These are phyloP conservation scores for Elongisporangium anandrum DNA, from an alignment of 352 stramenopile genomes.

Conservation along the genomic window DNA sequence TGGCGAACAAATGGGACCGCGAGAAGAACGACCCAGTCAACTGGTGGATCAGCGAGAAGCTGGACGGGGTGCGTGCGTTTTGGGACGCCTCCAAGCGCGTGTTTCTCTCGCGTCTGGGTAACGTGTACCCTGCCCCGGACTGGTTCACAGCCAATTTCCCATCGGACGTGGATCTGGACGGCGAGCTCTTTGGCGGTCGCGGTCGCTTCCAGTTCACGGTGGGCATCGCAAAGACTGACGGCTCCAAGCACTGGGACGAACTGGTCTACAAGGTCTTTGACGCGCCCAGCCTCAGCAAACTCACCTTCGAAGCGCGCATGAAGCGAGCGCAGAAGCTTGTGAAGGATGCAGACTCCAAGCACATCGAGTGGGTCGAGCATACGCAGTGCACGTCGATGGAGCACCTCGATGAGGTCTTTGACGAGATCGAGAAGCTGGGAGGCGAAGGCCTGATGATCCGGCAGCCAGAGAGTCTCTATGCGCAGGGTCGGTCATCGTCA, in stretches of 20 bases:
- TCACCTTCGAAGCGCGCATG: constrained; percentile 65
- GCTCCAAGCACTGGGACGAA: constrained; percentile 46
- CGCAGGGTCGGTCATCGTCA: constrained; percentile 36
- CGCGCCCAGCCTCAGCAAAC: constrained; percentile 29
- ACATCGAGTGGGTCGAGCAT: constrained; percentile 61
- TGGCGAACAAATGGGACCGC: constrained; percentile 68
- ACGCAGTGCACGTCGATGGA: constrained; percentile 41
- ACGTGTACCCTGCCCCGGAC: constrained; percentile 54
- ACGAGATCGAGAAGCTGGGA: constrained; percentile 48
- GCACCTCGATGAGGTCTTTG: constrained; percentile 51
- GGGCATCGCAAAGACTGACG: constrained; percentile 53
- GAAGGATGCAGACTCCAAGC: constrained; percentile 19
- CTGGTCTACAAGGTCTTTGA: constrained; percentile 76
- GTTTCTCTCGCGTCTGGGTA: constrained; percentile 60
- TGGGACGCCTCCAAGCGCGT: constrained; percentile 47
- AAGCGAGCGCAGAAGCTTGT: constrained; percentile 22
- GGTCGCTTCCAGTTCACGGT: constrained; percentile 62
- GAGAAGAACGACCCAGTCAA: constrained; percentile 45
- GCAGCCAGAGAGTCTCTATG: constrained; percentile 50
- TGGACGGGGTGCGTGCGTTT: constrained; percentile 66
- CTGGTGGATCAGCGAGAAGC: constrained; percentile 79
- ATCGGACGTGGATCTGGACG: constrained; percentile 54
- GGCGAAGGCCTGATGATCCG: constrained; percentile 75
- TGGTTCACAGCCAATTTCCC: constrained; percentile 62
- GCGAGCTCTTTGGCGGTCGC: constrained; percentile 64